A percentile compares a stretch with the other conserved stretches of the same genome.
Conservation (phyloP, 257 asterid species). For the Solanum infundibuliforme region DNA sequence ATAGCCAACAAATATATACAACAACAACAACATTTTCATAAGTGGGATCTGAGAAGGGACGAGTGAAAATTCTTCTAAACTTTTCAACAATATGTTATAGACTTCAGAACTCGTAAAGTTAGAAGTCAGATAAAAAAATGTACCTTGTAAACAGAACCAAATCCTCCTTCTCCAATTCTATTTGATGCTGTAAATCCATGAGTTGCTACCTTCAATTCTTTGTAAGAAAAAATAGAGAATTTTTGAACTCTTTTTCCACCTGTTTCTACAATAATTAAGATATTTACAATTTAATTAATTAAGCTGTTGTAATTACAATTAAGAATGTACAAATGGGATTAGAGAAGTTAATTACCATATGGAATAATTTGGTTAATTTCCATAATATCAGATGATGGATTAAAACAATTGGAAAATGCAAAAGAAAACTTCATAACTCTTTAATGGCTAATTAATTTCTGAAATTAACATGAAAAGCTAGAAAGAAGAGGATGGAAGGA, state of each 20-base stretch:
- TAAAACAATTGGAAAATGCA: background rate
- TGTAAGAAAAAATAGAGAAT: conserved; percentile 40
- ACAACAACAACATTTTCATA: background rate
- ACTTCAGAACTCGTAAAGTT: background rate
- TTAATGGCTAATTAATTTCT: background rate
- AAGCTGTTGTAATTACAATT: background rate
- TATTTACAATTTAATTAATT: background rate
- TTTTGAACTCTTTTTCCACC: conserved; percentile 13
- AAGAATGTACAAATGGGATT: background rate
- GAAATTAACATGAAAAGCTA: background rate
- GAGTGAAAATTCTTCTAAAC: background rate
- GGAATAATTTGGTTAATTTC: background rate
- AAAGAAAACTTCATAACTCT: conserved; percentile 1
- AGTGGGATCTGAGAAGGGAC: rapidly evolving
- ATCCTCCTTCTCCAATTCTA: conserved; percentile 69
- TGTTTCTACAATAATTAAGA: background rate
- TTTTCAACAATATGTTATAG: no score
- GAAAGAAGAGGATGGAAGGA: background rate
- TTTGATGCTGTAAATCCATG: conserved; percentile 41
- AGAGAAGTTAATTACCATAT: background rate
- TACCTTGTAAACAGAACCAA: conserved; percentile 65
- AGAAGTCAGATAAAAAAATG: background rate
- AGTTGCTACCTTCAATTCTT: conserved; percentile 46
- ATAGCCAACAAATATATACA: background rate
- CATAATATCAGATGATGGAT: background rate